Conservation (phyloP, 2,329 filamentous ascomycete species). For the Lachnellula occidentalis region DNA sequence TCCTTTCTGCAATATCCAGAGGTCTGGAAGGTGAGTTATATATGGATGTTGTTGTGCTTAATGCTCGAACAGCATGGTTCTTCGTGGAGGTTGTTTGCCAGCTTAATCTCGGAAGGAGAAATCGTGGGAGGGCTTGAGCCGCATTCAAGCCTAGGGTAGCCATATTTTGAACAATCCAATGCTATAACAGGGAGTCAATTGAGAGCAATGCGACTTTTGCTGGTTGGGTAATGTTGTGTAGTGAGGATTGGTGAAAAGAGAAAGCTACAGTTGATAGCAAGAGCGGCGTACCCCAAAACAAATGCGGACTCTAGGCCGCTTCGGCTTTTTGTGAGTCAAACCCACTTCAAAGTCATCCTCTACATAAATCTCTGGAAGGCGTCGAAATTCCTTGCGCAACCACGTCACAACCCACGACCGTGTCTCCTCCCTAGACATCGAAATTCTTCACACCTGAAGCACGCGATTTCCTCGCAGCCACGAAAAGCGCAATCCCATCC, state of each 20-base stretch:
- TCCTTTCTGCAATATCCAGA: neutral
- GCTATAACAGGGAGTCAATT: neutral
- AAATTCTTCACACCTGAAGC: neutral
- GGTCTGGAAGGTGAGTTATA: conserved; percentile 8
- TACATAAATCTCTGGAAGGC: neutral
- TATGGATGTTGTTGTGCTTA: conserved; percentile 17
- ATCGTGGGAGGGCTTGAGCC: conserved; percentile 25
- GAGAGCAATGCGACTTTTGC: neutral
- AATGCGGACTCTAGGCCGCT: neutral
- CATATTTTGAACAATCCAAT: conserved; percentile 17
- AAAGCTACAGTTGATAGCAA: too few species aligned
- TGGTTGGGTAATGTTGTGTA: neutral
- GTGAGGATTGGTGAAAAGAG: neutral
- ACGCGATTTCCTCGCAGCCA: neutral
- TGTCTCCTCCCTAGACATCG: neutral
- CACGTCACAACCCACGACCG: neutral
- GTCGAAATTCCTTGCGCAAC: neutral
- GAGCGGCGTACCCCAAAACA: too few species aligned
- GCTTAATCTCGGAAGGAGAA: conserved; percentile 30
- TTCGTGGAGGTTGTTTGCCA: conserved; percentile 25
- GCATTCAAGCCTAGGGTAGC: conserved; percentile 20
- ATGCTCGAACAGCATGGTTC: conserved; percentile 19
- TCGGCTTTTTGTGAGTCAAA: neutral
- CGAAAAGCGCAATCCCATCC: neutral
- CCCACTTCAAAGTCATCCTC: neutral